A percentile compares a stretch with the other conserved stretches of the same genome.
Evolutionary conservation across 345 rosid species (phyloP).

Genomic region (Moricandia moricandioides): DNA sequence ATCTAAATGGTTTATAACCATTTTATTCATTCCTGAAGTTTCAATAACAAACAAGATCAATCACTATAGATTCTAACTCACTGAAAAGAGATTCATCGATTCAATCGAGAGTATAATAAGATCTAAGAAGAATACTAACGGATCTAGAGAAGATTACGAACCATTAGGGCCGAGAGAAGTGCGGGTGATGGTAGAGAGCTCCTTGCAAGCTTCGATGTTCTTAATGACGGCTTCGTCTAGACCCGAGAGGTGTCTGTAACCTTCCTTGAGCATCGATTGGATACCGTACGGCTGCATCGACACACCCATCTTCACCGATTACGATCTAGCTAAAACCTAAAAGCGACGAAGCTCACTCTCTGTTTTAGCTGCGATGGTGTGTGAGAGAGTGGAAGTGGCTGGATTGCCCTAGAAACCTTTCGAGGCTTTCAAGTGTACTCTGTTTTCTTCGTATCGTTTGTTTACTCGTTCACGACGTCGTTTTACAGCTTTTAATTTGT

Average conservation of each 20-base stretch:
- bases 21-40: constrained; percentile 87
- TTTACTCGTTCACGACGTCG: no score
- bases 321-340: constrained; percentile 10
- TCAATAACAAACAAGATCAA: background rate
- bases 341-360: background rate
- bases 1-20: constrained; percentile 96
- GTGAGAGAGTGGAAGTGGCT: no score
- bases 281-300: constrained; percentile 92
- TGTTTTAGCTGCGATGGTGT: no score
- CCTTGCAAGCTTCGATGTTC: constrained; percentile 98
- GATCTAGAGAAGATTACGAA: constrained; percentile 15
- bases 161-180: constrained; percentile 98
- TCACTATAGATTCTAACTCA: background rate
- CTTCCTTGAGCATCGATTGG: constrained; percentile 94
- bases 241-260: constrained; percentile 93
- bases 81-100: background rate
- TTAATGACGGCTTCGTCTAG: constrained; percentile 93
- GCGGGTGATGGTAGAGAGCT: constrained; percentile 89
- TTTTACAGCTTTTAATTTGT: no score
- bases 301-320: constrained; percentile 51
- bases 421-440: background rate
- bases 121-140: no score
- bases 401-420: no score
- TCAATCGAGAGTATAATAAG: background rate
- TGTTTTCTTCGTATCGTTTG: no score